These are phyloP conservation scores for Kondoa malvinella DNA, from an alignment of 768 basidiomycete species.

Conservation along the genomic window DNA sequence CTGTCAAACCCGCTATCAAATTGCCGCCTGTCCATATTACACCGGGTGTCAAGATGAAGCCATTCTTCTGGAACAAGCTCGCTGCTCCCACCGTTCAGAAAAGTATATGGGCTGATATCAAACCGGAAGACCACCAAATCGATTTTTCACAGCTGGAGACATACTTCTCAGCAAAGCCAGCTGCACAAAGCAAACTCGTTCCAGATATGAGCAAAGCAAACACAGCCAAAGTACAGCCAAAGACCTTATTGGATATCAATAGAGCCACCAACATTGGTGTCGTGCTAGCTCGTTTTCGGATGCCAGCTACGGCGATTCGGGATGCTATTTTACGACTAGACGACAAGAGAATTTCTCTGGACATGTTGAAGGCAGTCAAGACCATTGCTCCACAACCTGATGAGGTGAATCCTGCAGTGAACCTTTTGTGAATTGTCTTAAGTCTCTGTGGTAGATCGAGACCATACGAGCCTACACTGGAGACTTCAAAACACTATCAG, in stretches of 20 bases:
- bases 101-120: constrained; percentile 57
- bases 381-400: constrained; percentile 63
- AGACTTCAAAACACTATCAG: constrained; percentile 55
- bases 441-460: constrained; percentile 37
- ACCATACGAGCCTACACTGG: constrained; percentile 49
- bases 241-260: constrained; percentile 58
- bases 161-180: constrained; percentile 48
- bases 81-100: constrained; percentile 34
- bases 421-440: background rate
- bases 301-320: constrained; percentile 49
- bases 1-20: background rate
- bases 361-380: constrained; percentile 57
- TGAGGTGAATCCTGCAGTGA: constrained; percentile 39
- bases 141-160: constrained; percentile 55
- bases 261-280: constrained; percentile 75
- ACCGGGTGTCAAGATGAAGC: constrained; percentile 28
- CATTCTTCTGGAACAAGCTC: constrained; percentile 84
- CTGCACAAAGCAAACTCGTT: constrained; percentile 34
- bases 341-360: constrained; percentile 50
- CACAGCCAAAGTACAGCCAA: constrained; percentile 39
- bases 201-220: background rate
- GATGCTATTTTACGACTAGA: constrained; percentile 54
- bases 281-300: constrained; percentile 61
- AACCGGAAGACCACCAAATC: constrained; percentile 33
- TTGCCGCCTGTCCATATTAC: background rate